Evolutionary conservation across 768 basidiomycete genomes (phyloP).

Genomic region (Boletus patriciae): DNA sequence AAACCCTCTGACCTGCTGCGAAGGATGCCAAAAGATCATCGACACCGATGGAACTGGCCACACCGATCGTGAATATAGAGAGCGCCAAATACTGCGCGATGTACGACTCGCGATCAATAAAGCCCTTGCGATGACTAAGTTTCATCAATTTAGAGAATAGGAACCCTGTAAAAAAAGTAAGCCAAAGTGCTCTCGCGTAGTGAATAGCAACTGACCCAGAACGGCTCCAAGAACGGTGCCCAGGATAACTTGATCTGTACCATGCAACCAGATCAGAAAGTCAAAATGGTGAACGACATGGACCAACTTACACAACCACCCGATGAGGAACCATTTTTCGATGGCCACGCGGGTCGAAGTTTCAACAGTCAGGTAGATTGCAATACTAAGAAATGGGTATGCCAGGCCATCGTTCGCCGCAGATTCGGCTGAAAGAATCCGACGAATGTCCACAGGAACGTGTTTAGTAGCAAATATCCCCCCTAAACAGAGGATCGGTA

Average conservation of each 20-base stretch:
- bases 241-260: constrained; percentile 74
- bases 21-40: constrained; percentile 92
- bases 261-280: constrained; percentile 1
- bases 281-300: background rate
- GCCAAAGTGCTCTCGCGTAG: background rate
- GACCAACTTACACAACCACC: constrained; percentile 61
- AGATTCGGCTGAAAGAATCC: constrained; percentile 82
- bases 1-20: constrained; percentile 57
- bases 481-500: constrained; percentile 38
- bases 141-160: constrained; percentile 74
- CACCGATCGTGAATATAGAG: constrained; percentile 72
- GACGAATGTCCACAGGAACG: constrained; percentile 74
- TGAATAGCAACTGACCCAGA: constrained; percentile 35
- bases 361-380: constrained; percentile 84
- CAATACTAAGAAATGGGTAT: constrained; percentile 86
- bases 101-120: constrained; percentile 81
- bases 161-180: constrained; percentile 46
- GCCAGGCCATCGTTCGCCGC: constrained; percentile 96
- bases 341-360: constrained; percentile 60
- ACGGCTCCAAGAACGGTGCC: constrained; percentile 69
- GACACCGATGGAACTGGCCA: constrained; percentile 75
- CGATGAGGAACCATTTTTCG: constrained; percentile 82
- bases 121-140: constrained; percentile 57
- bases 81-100: constrained; percentile 82
- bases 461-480: constrained; percentile 69